A percentile compares a stretch with the other conserved stretches of the same genome.
Conservation (phyloP, 345 rosid genomes). For the Eucalyptus viminalis region DNA sequence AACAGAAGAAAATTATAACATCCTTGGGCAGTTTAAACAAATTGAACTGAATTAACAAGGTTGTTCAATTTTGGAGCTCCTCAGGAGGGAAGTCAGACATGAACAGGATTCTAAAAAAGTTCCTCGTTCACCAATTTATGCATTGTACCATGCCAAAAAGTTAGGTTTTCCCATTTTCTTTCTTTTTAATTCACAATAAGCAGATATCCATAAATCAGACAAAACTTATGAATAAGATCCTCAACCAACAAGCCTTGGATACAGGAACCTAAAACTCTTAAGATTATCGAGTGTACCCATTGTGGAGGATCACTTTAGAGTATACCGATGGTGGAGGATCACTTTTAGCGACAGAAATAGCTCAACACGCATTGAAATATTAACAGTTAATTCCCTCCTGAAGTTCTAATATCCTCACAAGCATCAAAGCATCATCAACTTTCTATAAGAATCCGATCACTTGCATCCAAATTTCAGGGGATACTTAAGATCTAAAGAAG, state of each 20-base stretch:
- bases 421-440: background rate
- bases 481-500: background rate
- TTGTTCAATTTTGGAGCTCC: background rate
- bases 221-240: background rate
- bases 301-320: background rate
- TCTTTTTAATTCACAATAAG: background rate
- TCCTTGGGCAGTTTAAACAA: background rate
- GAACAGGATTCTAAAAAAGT: background rate
- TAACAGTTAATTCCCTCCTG: background rate
- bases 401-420: background rate
- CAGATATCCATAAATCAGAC: background rate
- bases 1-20: background rate
- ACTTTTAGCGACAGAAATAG: background rate
- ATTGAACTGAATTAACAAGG: background rate
- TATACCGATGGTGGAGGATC: background rate
- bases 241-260: background rate
- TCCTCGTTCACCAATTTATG: background rate
- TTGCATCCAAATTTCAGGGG: background rate
- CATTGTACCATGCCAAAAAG: background rate
- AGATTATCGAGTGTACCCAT: background rate
- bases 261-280: background rate
- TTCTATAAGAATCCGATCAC: background rate
- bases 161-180: background rate
- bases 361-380: background rate
- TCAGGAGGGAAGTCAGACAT: background rate